Percentiles rank a stretch among this genome's conserved stretches.
These are phyloP conservation scores for Sarcodon aspratus DNA, from an alignment of 768 basidiomycete genomes.

Conservation along the genomic window DNA sequence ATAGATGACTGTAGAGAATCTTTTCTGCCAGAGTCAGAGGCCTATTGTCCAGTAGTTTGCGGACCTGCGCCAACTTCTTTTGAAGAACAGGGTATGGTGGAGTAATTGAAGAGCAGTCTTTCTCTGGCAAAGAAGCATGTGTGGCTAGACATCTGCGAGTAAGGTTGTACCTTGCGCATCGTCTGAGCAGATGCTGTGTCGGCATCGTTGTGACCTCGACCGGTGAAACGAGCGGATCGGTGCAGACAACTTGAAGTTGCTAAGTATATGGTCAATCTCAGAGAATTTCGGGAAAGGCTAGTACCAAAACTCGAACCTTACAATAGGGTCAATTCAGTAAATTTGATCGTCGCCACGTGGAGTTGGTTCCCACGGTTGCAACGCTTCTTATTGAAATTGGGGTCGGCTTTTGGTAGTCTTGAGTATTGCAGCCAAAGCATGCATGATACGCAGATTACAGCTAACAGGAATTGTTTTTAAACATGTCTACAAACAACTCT, in stretches of 20 bases:
- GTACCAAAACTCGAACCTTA: too few species aligned
- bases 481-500: not conserved
- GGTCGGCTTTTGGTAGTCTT: too few species aligned
- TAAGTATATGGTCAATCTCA: too few species aligned
- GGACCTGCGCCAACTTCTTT: constrained; percentile 58
- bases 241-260: too few species aligned
- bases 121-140: constrained; percentile 29
- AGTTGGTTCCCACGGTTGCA: too few species aligned
- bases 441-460: too few species aligned
- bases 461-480: not conserved
- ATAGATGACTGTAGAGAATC: constrained; percentile 89
- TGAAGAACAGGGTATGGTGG: constrained; percentile 75
- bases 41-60: constrained; percentile 51
- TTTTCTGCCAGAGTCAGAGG: constrained; percentile 96
- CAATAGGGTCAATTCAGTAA: too few species aligned
- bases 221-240: too few species aligned
- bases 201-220: constrained; percentile 5
- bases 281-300: too few species aligned
- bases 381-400: too few species aligned
- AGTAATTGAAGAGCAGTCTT: constrained; percentile 63
- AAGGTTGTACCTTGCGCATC: not conserved
- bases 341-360: too few species aligned
- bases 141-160: constrained; percentile 22
- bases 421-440: too few species aligned
- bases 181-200: constrained; percentile 7